Evolutionary conservation across 1,284 basidiomycete genomes (phyloP), one percentile per base, ranked within the genome.

Genomic region (Pseudozyma sp.): DNA sequence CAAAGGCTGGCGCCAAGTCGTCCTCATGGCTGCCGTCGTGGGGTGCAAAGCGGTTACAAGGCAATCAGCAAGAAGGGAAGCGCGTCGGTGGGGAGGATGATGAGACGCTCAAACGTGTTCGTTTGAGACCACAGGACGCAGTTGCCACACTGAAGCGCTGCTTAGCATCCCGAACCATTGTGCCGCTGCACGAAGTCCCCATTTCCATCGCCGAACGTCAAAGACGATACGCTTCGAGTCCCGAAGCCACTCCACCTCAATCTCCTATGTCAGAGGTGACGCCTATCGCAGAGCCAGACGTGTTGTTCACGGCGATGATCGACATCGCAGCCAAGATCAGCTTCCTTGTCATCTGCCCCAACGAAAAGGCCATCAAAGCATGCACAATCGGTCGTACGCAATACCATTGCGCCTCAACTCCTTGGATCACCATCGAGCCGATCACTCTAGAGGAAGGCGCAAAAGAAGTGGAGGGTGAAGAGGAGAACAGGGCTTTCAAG

Each of bases 261-360:
- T 31, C 58, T 14, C 53, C 64, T 5, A 34, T 36, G 2, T 18
- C 60, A 5, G 52, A 45, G 14, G 25, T 34, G 19, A 7, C 34
- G 11, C 31, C 40, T n/a, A 44, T 36, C 13, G 11, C 52, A 12
- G 42, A 18, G 1, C 52, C 51, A 11, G 60, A 70, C 39, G 60
- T 70, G 4, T 34, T 70, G 4, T 5, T 59, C 10, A 63, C 48
- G 11, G 36, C 48, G 11, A 31, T 56, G 31, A 54, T 70, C 16
- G 57, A 70, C 49, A 49, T 59, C 44, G 67, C 67, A 4, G 57
- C 57, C 34, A 59, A 25, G 18, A 48, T 70, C n/a, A 54, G 44
- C 44, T 59, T 70, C 43, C 57, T 70, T 12, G 52, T 70, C 42
- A 31, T 70, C n/a, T 70, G 67, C 48, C 16, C 52, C 10, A 18